Evolutionary conservation across 129 eudicot genomes (phyloP).

Genomic region (Helianthus tuberosus): DNA sequence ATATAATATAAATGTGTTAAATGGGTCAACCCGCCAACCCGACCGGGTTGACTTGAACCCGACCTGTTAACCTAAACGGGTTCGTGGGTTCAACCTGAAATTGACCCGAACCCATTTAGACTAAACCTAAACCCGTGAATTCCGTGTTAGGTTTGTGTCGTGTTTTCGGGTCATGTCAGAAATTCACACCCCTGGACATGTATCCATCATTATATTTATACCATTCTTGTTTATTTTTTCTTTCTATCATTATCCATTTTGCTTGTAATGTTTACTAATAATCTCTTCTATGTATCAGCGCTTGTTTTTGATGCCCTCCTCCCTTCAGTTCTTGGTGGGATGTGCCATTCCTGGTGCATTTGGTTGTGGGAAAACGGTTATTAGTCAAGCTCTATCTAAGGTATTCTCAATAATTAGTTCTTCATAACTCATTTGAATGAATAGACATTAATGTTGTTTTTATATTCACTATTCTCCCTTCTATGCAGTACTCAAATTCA

Average conservation of each 20-base stretch:
- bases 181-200: slow-evolving; percentile 94
- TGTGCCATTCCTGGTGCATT: slow-evolving; percentile 97
- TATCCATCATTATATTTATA: slow-evolving; percentile 11
- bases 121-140: too few relatives aligned
- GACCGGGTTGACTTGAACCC: too few relatives aligned
- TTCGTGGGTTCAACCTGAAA: too few relatives aligned
- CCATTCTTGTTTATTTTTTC: neutral
- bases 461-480: neutral
- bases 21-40: too few relatives aligned
- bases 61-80: too few relatives aligned
- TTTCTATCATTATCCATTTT: neutral
- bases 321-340: slow-evolving; percentile 92
- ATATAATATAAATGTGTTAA: too few relatives aligned
- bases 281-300: slow-evolving; percentile 43
- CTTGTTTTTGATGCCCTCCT: slow-evolving; percentile 91
- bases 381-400: slow-evolving; percentile 41
- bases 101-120: too few relatives aligned
- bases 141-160: too few relatives aligned
- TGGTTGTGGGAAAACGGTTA: slow-evolving; percentile 95
- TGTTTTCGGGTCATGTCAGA: too few relatives aligned
- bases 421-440: neutral
- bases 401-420: slow-evolving; percentile 71
- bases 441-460: neutral
- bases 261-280: neutral
- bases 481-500: slow-evolving; percentile 78